Evolutionary conservation across 2,329 filamentous ascomycete species (phyloP).

Genomic region (Alternaria atra): DNA sequence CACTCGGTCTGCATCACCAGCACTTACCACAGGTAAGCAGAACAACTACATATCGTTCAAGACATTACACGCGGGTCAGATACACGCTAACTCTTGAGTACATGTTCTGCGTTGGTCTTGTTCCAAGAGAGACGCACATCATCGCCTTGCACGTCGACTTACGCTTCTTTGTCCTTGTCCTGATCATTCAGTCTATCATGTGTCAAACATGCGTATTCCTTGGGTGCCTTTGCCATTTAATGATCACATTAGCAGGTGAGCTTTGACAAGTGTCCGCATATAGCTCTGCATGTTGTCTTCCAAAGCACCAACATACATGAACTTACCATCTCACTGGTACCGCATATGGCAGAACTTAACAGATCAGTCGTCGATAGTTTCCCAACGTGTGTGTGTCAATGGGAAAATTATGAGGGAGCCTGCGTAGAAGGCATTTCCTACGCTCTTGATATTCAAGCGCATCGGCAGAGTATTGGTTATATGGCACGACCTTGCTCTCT

Average conservation of each 20-base stretch:
- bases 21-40: conserved; percentile 1
- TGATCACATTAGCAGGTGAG: background rate
- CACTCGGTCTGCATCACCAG: background rate
- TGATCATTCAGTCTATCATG: background rate
- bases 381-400: background rate
- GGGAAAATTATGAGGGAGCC: background rate
- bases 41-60: background rate
- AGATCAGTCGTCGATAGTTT: background rate
- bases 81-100: background rate
- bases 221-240: background rate
- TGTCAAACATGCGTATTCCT: background rate
- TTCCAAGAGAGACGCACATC: background rate
- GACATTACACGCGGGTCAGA: background rate
- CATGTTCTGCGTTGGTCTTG: background rate
- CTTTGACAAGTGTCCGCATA: background rate
- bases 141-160: background rate
- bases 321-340: background rate
- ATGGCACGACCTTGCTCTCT: background rate
- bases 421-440: background rate
- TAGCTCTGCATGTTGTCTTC: background rate
- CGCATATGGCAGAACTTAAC: background rate
- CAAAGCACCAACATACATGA: background rate
- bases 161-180: background rate
- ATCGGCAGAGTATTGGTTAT: background rate
- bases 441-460: background rate